These are phyloP conservation scores for Hamigera avellanea DNA, from an alignment of 495 filamentous ascomycete species.

Conservation along the genomic window DNA sequence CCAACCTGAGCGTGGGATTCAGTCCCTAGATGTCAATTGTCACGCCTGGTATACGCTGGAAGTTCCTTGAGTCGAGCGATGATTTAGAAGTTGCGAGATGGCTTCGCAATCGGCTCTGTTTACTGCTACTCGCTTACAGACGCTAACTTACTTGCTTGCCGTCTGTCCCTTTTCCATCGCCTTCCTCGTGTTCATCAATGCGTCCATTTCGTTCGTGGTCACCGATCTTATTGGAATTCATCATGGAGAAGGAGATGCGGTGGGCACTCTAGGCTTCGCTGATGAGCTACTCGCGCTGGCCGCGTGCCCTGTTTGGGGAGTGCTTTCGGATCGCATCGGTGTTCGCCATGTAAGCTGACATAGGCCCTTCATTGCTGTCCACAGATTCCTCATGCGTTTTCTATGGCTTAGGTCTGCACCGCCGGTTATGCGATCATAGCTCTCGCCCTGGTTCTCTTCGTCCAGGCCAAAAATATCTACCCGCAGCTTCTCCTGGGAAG, in stretches of 20 bases:
- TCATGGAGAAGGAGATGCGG: constrained; percentile 71
- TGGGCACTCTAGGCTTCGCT: constrained; percentile 89
- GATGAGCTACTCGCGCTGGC: constrained; percentile 87
- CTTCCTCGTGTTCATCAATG: constrained; percentile 96
- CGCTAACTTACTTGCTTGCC: constrained; percentile 71
- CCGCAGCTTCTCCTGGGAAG: constrained; percentile 79
- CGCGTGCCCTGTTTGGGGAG: constrained; percentile 85
- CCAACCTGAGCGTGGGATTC: too few relatives aligned
- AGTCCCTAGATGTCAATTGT: too few relatives aligned
- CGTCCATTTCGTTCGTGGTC: constrained; percentile 84
- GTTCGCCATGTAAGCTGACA: constrained; percentile 48
- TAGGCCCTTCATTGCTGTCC: neutral
- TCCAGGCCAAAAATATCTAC: constrained; percentile 78
- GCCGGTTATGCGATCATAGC: constrained; percentile 73
- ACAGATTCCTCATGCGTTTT: neutral
- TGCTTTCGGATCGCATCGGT: constrained; percentile 80
- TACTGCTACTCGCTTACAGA: constrained; percentile 61
- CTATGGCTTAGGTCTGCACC: constrained; percentile 50
- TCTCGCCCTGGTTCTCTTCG: constrained; percentile 63
- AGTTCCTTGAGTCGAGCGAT: constrained; percentile 5
- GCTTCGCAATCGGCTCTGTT: constrained; percentile 30
- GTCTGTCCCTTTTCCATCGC: constrained; percentile 93
- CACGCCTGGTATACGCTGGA: neutral
- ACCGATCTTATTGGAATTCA: constrained; percentile 75
- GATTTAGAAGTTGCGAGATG: constrained; percentile 14